Evolutionary conservation across 2,329 filamentous ascomycete species (phyloP).

Genomic region (Emericellopsis atlantica): DNA sequence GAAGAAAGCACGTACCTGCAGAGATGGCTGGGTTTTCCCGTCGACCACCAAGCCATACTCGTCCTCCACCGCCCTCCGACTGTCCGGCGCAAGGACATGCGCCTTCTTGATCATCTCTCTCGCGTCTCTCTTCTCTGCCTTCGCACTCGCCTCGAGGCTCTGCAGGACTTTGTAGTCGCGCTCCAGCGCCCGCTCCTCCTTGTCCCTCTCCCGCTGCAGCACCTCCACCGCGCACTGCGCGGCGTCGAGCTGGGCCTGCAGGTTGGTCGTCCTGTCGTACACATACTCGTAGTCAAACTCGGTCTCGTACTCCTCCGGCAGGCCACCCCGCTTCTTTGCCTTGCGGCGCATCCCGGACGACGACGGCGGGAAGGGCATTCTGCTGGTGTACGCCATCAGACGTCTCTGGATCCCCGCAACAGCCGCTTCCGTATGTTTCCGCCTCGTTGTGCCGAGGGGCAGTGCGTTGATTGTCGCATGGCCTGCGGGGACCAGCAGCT

Average conservation of each 20-base stretch:
- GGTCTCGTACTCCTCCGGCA: slow-evolving; percentile 27
- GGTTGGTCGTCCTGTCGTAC: slow-evolving; percentile 40
- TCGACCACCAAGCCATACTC: not conserved
- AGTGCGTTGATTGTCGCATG: slow-evolving; percentile 48
- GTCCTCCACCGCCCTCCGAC: slow-evolving; percentile 2
- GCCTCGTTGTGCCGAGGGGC: slow-evolving; percentile 41
- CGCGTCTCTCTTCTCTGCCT: slow-evolving; percentile 37
- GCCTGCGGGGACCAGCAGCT: slow-evolving; percentile 39
- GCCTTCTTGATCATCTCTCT: slow-evolving; percentile 34
- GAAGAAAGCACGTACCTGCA: too few relatives aligned
- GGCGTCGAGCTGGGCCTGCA: slow-evolving; percentile 49
- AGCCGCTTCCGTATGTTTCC: slow-evolving; percentile 14
- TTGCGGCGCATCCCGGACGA: slow-evolving; percentile 12
- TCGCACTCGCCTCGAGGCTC: slow-evolving; percentile 41
- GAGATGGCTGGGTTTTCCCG: too few relatives aligned
- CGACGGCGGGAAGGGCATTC: slow-evolving; percentile 52
- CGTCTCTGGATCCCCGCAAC: slow-evolving; percentile 33
- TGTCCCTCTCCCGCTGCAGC: slow-evolving; percentile 42
- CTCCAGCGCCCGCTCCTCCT: slow-evolving; percentile 42
- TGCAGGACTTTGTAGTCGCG: slow-evolving; percentile 38
- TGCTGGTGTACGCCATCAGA: slow-evolving; percentile 28
- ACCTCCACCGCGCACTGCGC: slow-evolving; percentile 50
- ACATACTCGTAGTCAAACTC: slow-evolving; percentile 57
- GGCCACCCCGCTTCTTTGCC: slow-evolving; percentile 7
- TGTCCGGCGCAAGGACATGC: slow-evolving; percentile 34